Conservation (phyloP, 2,329 filamentous ascomycete genomes). For the Fusarium robinianum region DNA sequence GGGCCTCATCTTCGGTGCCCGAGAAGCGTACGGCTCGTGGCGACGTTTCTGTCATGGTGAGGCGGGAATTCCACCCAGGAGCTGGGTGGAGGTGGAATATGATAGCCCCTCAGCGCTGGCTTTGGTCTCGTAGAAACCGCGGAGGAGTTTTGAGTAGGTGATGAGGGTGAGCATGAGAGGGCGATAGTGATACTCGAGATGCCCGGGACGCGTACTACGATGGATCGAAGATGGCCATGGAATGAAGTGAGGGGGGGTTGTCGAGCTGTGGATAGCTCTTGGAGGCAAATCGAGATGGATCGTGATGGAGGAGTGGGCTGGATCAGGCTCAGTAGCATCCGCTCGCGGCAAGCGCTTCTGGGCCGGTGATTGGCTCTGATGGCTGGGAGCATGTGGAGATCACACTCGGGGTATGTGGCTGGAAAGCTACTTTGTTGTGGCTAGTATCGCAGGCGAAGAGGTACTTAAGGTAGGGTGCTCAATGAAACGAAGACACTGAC, state of each 20-base stretch:
- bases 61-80: slow-evolving; percentile 22
- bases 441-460: no score
- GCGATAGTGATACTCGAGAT: slow-evolving; percentile 19
- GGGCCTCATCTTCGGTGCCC: slow-evolving; percentile 51
- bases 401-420: no score
- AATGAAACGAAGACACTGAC: no score
- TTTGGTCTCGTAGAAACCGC: slow-evolving; percentile 22
- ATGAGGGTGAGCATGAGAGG: slow-evolving; percentile 16
- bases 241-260: slow-evolving; percentile 18
- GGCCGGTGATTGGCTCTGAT: slow-evolving; percentile 22
- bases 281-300: slow-evolving; percentile 35
- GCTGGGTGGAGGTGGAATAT: slow-evolving; percentile 23
- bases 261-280: slow-evolving; percentile 34
- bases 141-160: slow-evolving; percentile 7
- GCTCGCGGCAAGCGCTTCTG: slow-evolving; percentile 17
- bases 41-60: slow-evolving; percentile 52
- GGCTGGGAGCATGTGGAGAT: no score
- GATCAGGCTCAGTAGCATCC: slow-evolving; percentile 22
- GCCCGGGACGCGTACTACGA: slow-evolving; percentile 22
- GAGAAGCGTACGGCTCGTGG: slow-evolving; percentile 63
- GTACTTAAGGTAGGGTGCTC: no score
- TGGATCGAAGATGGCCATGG: slow-evolving; percentile 34
- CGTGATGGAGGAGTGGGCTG: slow-evolving; percentile 34
- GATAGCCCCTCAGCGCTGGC: slow-evolving; percentile 29
- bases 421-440: no score